Base-by-base conservation (phyloP, 805 yeast genomes). In the Wickerhamomyces tratensis region DNA sequence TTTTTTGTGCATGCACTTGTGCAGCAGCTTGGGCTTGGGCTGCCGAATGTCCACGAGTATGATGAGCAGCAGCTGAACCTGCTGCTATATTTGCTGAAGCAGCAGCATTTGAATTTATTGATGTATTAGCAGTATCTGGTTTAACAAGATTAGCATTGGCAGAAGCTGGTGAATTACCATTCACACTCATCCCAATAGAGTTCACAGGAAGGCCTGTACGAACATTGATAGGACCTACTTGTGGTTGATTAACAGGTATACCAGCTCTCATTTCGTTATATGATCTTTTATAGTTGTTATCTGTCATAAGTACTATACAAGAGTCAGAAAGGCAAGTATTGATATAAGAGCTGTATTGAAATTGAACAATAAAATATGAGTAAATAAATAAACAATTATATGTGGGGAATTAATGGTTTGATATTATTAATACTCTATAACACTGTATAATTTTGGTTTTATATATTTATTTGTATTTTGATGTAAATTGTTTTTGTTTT, bases 1-100 rank as follows among this genome's bases (percentile, higher is more conserved):
- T 44, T 34, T 49, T 58, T 26, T 50, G 52, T 40, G 48, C 55
- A 14, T 50, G 51, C 4, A 47, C 55, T 27, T 48, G 57, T 48
- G 48, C 38, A 53, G 57, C 35, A 31, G 46, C 48, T 45, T 46
- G 50, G 38, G 44, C 37, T 42, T 44, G 42, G 44, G 39, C 25
- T 43, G 39, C 31, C 42, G 45, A 5, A 44, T 38, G 40, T 25
- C 33, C 36, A 20, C 40, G 20, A 8, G 40, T 38, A 20, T 38
- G 33, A 33, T 38, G 40, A 43, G 54, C 37, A 34, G 48, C 36
- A 44, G 51, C 33, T 49, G 54, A 39, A 26, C 43, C 44, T 1
- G 42, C 47, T 2, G 51, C 48, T 8, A 46, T 12, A 12, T 9
- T 12, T 8, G 34, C 34, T 8, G 34, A 31, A 31, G 41, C 38